Conservation (phyloP, 371 early-diverging fungal genomes). For the Lichtheimia hyalospora region DNA sequence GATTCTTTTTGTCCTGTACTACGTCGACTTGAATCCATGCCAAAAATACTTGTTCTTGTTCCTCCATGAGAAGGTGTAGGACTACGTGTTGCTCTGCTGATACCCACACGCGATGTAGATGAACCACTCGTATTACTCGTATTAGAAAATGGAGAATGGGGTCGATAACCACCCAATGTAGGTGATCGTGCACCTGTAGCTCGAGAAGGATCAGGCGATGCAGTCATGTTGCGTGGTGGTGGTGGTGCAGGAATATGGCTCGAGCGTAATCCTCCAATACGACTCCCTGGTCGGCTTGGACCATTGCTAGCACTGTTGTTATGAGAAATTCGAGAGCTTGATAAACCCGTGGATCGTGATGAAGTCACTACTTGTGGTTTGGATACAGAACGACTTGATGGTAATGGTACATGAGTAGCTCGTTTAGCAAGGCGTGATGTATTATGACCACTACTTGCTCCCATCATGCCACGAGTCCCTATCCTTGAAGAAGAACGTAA, state of each 20-base stretch:
- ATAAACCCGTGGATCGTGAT: constrained; percentile 13
- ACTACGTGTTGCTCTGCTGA: constrained; percentile 3
- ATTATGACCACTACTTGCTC: neutral
- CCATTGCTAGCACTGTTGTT: neutral
- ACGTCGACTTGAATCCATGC: neutral
- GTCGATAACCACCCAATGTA: neutral
- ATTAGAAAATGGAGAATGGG: constrained; percentile 8
- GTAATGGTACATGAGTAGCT: constrained; percentile 48
- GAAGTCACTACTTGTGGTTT: constrained; percentile 30
- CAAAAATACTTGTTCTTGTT: constrained; percentile 4
- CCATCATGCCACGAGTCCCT: constrained; percentile 8
- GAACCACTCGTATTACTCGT: neutral
- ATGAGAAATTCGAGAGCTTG: constrained; percentile 8
- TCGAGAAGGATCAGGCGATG: constrained; percentile 9
- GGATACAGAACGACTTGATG: constrained; percentile 16
- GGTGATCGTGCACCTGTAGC: constrained; percentile 8
- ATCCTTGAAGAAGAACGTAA: constrained; percentile 12
- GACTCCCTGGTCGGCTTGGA: constrained; percentile 6
- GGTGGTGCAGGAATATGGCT: constrained; percentile 39
- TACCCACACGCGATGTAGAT: no score
- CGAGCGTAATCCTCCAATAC: constrained; percentile 14
- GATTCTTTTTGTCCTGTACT: constrained; percentile 1
- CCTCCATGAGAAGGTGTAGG: constrained; percentile 5
- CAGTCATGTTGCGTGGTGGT: neutral
- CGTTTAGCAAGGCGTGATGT: constrained; percentile 32